These are phyloP conservation scores for Pilasporangium apinafurcum DNA, from an alignment of 352 stramenopile species.

Conservation along the genomic window DNA sequence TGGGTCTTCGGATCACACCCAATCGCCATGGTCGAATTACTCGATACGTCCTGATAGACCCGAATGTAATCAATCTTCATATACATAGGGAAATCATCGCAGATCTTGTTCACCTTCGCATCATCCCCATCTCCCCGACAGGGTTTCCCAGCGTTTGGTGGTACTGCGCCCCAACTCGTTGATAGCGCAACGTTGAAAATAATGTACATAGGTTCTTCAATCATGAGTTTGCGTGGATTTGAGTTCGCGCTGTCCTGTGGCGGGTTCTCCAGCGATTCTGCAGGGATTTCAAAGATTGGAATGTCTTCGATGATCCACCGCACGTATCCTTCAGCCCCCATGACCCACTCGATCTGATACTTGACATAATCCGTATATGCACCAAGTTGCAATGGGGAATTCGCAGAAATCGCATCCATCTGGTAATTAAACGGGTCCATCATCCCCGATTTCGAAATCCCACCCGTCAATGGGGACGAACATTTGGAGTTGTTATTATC, in stretches of 20 bases:
- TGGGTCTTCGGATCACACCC: conserved; percentile 45
- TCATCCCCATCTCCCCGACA: conserved; percentile 24
- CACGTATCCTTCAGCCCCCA: conserved; percentile 35
- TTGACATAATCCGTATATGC: conserved; percentile 42
- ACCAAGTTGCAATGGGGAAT: conserved; percentile 25
- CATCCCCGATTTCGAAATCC: conserved; percentile 19
- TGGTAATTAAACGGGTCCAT: conserved; percentile 49
- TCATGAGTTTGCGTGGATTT: conserved; percentile 49
- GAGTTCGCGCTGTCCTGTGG: conserved; percentile 17
- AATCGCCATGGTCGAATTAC: conserved; percentile 30
- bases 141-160: conserved; percentile 29
- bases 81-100: conserved; percentile 48
- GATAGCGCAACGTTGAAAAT: conserved; percentile 68
- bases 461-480: conserved; percentile 10
- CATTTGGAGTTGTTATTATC: conserved; percentile 36
- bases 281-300: conserved; percentile 50
- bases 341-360: conserved; percentile 62
- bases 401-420: conserved; percentile 56
- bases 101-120: conserved; percentile 26
- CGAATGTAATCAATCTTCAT: conserved; percentile 65
- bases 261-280: conserved; percentile 29
- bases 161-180: conserved; percentile 30
- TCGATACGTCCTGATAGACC: conserved; percentile 40
- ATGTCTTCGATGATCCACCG: conserved; percentile 42
- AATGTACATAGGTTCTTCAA: conserved; percentile 60